Evolutionary conservation across 2,329 filamentous ascomycete genomes (phyloP), one percentile per base, ranked within the genome.

Genomic region (Penicillium oxalicum): DNA sequence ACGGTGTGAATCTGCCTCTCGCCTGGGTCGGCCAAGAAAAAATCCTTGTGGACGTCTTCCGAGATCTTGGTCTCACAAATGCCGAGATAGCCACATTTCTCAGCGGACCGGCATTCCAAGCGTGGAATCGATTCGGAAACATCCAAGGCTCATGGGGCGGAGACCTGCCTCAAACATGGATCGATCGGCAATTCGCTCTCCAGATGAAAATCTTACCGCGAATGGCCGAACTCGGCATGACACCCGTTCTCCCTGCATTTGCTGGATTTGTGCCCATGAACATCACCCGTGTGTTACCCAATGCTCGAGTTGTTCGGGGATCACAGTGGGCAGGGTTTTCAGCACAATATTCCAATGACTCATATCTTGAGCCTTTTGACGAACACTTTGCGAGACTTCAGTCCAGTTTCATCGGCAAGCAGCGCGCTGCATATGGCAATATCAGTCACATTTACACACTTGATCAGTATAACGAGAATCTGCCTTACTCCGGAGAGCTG

Each of bases 121-220:
- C 75, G 9, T 79, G 76, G 76, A 78, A 78, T 52, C 71, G 74
- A n/a, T 74, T 79, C 47, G 76, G 75, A 8, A 79, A 79, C 53
- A 77, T 76, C 13, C 74, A 77, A 53, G 71, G 73, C 6, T 75
- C 73, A 1, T 78, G 75, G 76, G 70, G 68, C 32, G 72, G 69
- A 3, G 60, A 69, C 2, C 54, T 78, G 9, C 72, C 76, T 4
- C 51, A 64, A 26, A 54, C 63, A 27, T 79, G 75, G 74, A 72
- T 77, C 47, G 66, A 77, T 24, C 50, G 60, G 33, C 77, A 78
- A 55, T 77, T 73, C 44, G 68, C 64, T 4, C 57, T 78, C 37
- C 74, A 77, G 56, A 72, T 74, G 58, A 69, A 73, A 52, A 78
- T 78, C 43, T 58, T 78, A 2, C 45, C 56, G 6, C 67, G 76